phyloP scores from a whole-genome alignment of 768 basidiomycete species.

The Macrolepiota fuliginosa region DNA sequence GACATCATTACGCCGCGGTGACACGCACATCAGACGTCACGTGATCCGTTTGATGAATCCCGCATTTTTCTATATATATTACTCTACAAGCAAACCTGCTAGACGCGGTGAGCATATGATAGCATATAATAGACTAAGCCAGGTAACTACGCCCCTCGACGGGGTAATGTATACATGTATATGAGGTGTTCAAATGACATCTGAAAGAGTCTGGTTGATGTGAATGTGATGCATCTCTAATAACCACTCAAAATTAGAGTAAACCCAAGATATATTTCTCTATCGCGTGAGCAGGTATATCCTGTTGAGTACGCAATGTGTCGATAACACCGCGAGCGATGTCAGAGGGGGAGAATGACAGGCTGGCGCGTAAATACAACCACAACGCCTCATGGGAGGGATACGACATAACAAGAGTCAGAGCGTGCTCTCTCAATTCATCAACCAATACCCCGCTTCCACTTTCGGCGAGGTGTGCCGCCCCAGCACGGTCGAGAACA shows the following conservation, averaged over 20 bases:
- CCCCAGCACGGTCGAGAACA: slow-evolving; percentile 19
- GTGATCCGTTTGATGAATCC: slow-evolving; percentile 16
- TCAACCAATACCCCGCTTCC: slow-evolving; percentile 11
- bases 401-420: slow-evolving; percentile 46
- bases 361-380: slow-evolving; percentile 48
- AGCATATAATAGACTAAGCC: too few species aligned
- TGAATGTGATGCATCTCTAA: too few species aligned
- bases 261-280: slow-evolving; percentile 6
- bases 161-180: too few species aligned
- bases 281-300: slow-evolving; percentile 5
- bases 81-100: too few species aligned
- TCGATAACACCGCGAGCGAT: slow-evolving; percentile 16
- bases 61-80: too few species aligned
- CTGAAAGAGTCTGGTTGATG: too few species aligned
- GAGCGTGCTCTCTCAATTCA: slow-evolving; percentile 38
- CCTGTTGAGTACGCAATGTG: not conserved
- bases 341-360: slow-evolving; percentile 7
- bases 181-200: too few species aligned
- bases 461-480: not conserved
- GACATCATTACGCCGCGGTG: slow-evolving; percentile 11
- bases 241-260: not conserved
- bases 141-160: too few species aligned
- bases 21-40: slow-evolving; percentile 22
- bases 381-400: slow-evolving; percentile 63
- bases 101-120: too few species aligned